Evolutionary conservation across 257 asterid genomes (phyloP).

Genomic region (Petrea volubilis): DNA sequence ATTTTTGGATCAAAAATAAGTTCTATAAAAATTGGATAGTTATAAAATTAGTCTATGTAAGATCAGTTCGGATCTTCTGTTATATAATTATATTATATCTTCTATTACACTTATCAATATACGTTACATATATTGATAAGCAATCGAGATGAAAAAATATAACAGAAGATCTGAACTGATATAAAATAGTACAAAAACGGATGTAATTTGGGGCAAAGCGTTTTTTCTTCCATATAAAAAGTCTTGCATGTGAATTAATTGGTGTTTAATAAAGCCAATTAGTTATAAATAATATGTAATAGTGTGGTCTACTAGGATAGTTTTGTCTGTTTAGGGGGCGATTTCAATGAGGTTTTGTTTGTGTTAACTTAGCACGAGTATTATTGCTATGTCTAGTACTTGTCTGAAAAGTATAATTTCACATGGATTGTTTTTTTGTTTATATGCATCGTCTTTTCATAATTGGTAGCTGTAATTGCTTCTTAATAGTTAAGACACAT

Average conservation of each 20-base stretch:
- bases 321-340: slow-evolving; percentile 26
- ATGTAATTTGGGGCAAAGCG: too few relatives aligned
- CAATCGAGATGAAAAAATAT: too few relatives aligned
- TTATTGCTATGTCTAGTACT: slow-evolving; percentile 16
- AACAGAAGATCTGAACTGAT: too few relatives aligned
- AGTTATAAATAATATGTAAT: background rate
- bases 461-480: slow-evolving; percentile 22
- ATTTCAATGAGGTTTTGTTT: slow-evolving; percentile 10
- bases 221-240: too few relatives aligned
- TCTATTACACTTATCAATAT: too few relatives aligned
- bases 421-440: slow-evolving; percentile 49
- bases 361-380: background rate
- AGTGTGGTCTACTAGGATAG: slow-evolving; percentile 18
- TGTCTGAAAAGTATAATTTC: slow-evolving; percentile 27
- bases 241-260: background rate
- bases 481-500: slow-evolving; percentile 10
- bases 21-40: too few relatives aligned
- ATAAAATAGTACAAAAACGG: too few relatives aligned
- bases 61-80: too few relatives aligned
- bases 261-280: background rate
- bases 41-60: too few relatives aligned
- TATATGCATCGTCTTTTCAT: slow-evolving; percentile 22
- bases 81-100: too few relatives aligned
- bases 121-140: too few relatives aligned
- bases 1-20: too few relatives aligned